Base-by-base conservation (phyloP, 169 alveolate genomes). In the Plasmodium adleri region DNA sequence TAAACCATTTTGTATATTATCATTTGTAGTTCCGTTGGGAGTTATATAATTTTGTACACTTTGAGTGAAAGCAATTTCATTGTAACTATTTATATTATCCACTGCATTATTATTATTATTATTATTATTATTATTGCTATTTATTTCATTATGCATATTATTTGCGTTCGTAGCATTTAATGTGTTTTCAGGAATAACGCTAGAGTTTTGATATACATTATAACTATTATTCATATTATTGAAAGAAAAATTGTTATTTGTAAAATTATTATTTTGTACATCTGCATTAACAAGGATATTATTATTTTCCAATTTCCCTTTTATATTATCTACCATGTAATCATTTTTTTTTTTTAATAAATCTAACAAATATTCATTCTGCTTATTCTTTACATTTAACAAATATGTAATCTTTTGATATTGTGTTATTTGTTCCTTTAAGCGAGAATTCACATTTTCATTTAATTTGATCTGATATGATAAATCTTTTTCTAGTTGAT, bases 401-500 rank as follows among this genome's bases (percentile, higher is more conserved):
- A 86, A 26, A 5, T 86, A 87, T 5, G 39, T 32, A 7, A 86
- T 8, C 62, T 56, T 86, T 66, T 86, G 78, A 72, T 86, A 62
- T 39, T 86, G 88, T 54, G 43, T 13, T 58, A 50, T 72, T 50
- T 86, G 92, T 1, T 74, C 60, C 15, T 86, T 86, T 10, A 86
- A 26, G 17, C 75, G 86, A 15, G 43, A 50, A 47, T 72, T 66
- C 67, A 72, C 22, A 72, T 72, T 86, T 8, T 86, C 56, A 72
- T 86, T 86, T 39, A 86, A 54, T 64, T 86, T 86, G 2, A 70
- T 49, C 56, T 86, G 92, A 54, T 26, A 71, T 7, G 62, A 66
- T 49, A 86, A 17, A 71, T 86, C 75, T 54, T 86, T 86, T 64
- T 86, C 92, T 2, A 86, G 58, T 52, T 86, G 58, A 15, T n/a